Evolutionary conservation across 306 rosid species (phyloP), one percentile per base, ranked within the genome.

Genomic region (Pyrus communis): DNA sequence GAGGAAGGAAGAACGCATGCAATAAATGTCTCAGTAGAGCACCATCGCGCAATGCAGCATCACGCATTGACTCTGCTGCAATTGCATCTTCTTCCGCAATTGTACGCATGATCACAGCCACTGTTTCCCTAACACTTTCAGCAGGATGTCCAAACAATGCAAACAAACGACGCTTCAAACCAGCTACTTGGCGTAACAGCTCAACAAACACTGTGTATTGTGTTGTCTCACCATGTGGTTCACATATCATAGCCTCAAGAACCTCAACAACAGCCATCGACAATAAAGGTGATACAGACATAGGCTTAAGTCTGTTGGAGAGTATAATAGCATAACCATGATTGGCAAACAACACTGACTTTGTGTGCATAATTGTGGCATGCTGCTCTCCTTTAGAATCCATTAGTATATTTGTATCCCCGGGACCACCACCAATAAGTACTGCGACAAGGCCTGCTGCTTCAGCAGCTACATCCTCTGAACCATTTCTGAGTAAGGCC

Each of bases 41-140:
- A 83, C 99, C 99, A 88, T 96, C 99, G 11, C 96, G 95, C 80
- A 96, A 83, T 86, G 99, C 93, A 81, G 98, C 99, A 88, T 86
- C 99, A 58, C 99, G 96, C 99, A 96, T 96, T 28, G 98, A 92
- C 89, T 96, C 99, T 40, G 99, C 99, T 58, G 99, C 99, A 87
- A 92, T 92, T 76, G 98, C 99, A 81, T 96, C 99, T 84, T 96
- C 99, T 87, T 96, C 99, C 31, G 99, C 99, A 87, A 96, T 96
- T 35, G 97, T 91, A 71, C 96, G 96, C 99, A 96, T 96, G 66
- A 96, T 89, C 82, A 96, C 96, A 71, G 99, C 99, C 17, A 96
- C 97, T 0, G 91, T 92, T 84, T 96, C 99, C 80, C 99, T 87
- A 22, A 92, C 96, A 70, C 99, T 96, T 85, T 91, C 96, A 81